Evolutionary conservation across 2,329 filamentous ascomycete species (phyloP), one percentile per base, ranked within the genome.

Genomic region (Exophiala bonariae): DNA sequence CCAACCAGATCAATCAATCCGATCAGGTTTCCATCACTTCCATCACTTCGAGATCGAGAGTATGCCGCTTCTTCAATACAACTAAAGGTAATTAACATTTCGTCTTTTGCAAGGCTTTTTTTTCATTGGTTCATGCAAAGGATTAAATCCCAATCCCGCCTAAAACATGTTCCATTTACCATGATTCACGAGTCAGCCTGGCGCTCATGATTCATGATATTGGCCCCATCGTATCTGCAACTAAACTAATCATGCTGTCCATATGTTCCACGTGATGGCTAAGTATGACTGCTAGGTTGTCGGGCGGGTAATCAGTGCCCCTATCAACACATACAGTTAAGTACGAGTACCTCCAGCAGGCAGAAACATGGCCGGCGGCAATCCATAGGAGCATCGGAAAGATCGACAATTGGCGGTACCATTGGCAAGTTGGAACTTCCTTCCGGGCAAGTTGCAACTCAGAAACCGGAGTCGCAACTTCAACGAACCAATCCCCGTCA

Each of bases 401-500:
- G 54, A 36, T 46, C 47, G 44, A 31, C 51, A 38, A 26, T 26
- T 26, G 23, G 11, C 6, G 11, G 11, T 11, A 26, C 6, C 11
- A 6, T 11, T 6, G 23, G 23, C 23, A 11, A 26, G 23, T 6
- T 11, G 23, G 23, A 26, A 11, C 6, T 26, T 26, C 23, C 23
- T 26, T 26, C 37, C 11, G 18, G 33, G 14, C 33, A 32, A 5
- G n/a, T 13, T 6, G 26, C 50, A 9, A 41, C 87, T 23, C 65
- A 78, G 49, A 85, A 83, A 61, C 87, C 87, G 9, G 70, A 86
- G 2, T 81, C 87, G 5, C 73, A 77, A 49, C 74, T 78, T 9
- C 84, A 89, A 66, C 65, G 72, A 22, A 75, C 82, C 50, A 81
- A 90, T 62, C 86, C 87, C 5, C 77, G 86, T 55, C 78, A 78